Evolutionary conservation across 2,329 filamentous ascomycete species (phyloP), one percentile per base, ranked within the genome.

Genomic region (Ustilaginoidea virens): DNA sequence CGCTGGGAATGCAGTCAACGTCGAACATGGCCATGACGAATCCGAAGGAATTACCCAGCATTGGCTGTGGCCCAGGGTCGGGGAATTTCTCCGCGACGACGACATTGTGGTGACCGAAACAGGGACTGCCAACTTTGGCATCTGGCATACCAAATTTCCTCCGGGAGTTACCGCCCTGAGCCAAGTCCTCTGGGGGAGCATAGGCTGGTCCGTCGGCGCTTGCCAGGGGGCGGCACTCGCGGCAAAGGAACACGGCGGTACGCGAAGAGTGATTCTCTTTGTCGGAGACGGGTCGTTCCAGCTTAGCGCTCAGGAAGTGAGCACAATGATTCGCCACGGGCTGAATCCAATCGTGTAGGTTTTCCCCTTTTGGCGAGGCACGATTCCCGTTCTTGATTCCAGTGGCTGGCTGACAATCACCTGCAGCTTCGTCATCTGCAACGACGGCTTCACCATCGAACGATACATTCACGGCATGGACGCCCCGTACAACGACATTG

Each of bases 201-300:
- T 73, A 33, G 68, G 68, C 14, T 73, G 66, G 66, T 66, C 67
- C 4, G 64, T 71, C 12, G 66, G 66, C 33, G 67, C 68, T 13
- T 60, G 58, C 19, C 66, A 71, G 42, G 67, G 67, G 19, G 83
- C 81, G 12, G 80, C 79, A 1, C 61, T 90, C 8, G 85, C 80
- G 1, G 70, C 74, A 0, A 74, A 73, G 41, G 82, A 90, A 45
- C 53, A 56, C 21, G 60, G 58, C 4, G 51, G 52, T 19, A 60
- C 69, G 28, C 57, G 71, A 16, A 63, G 85, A 34, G 83, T 79
- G 0, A 75, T 94, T 25, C 61, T 92, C 21, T 86, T 92, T 45
- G 81, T 85, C n/a, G 85, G 85, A 15, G 85, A 93, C 43, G 85
- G 85, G 17, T 82, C 75, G 33, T 75, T 92, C 52, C 82, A 93